phyloP scores from a whole-genome alignment of 2,329 filamentous ascomycete species.

The Sclerotinia sclerotiorum region DNA sequence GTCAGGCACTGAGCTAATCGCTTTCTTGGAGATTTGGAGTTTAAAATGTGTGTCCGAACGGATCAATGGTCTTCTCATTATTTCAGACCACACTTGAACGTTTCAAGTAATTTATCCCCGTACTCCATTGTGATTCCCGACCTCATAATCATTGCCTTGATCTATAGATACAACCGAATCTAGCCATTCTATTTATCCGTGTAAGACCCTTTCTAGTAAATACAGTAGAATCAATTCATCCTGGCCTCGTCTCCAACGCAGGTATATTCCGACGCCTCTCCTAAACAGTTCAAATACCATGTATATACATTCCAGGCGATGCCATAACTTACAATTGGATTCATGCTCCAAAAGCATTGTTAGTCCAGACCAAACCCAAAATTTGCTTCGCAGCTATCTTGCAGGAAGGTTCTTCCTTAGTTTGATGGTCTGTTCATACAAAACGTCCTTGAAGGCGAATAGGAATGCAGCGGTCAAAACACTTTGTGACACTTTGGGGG shows the following conservation, averaged over 20 bases:
- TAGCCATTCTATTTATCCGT: not conserved
- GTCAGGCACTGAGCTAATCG: not conserved
- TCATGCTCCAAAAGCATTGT: not conserved
- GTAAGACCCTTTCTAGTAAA: not conserved
- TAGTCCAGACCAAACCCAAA: not conserved
- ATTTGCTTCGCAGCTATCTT: slow-evolving; percentile 28
- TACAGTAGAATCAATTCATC: not conserved
- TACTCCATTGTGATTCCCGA: not conserved
- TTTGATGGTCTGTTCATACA: slow-evolving; percentile 79
- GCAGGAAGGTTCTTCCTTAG: slow-evolving; percentile 49
- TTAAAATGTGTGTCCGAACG: not conserved
- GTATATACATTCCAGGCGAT: slow-evolving; percentile 11
- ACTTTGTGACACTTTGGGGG: slow-evolving; percentile 94
- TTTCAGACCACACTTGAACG: not conserved
- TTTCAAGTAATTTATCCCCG: too few species aligned
- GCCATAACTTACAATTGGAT: slow-evolving; percentile 16
- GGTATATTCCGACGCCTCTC: slow-evolving; percentile 10
- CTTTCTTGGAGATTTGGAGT: not conserved
- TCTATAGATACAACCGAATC: not conserved
- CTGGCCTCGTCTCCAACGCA: slow-evolving; percentile 12
- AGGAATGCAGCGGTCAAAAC: slow-evolving; percentile 94
- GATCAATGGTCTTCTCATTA: not conserved
- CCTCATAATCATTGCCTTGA: not conserved
- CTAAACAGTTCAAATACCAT: slow-evolving; percentile 10
- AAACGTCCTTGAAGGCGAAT: slow-evolving; percentile 96